These are phyloP conservation scores for Candida easanensis DNA, from an alignment of 805 yeast genomes.

Conservation along the genomic window DNA sequence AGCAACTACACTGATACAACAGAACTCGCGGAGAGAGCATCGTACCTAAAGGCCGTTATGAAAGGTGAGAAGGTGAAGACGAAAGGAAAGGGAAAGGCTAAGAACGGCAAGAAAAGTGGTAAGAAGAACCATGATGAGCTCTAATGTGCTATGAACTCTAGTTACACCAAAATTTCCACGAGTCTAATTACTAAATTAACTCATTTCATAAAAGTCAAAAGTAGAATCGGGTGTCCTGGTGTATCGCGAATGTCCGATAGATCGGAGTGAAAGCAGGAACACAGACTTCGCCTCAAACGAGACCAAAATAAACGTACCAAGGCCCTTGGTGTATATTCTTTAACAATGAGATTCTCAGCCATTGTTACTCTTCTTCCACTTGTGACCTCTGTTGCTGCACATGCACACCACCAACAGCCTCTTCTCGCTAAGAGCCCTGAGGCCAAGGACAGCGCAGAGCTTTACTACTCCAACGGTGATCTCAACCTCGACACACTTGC, in stretches of 20 bases:
- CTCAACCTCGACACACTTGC: constrained; percentile 38
- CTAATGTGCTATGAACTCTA: neutral
- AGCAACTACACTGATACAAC: constrained; percentile 27
- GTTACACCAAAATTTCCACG: too few species aligned
- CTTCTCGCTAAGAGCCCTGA: neutral
- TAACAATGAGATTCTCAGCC: neutral
- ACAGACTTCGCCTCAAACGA: too few species aligned
- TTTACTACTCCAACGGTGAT: constrained; percentile 41
- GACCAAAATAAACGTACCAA: too few species aligned
- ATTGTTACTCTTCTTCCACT: neutral
- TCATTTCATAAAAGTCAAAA: too few species aligned
- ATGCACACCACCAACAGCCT: neutral
- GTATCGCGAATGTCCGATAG: neutral
- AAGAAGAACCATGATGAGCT: constrained; percentile 18
- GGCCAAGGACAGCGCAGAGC: neutral
- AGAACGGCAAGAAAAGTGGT: neutral
- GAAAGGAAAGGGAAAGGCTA: constrained; percentile 6
- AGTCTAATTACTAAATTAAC: too few species aligned
- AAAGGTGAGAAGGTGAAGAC: constrained; percentile 24
- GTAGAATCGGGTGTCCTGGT: neutral
- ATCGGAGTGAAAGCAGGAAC: neutral
- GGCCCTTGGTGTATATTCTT: too few species aligned
- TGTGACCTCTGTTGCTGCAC: neutral
- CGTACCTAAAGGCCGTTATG: constrained; percentile 21
- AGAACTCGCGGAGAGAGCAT: constrained; percentile 10